Base-by-base conservation (phyloP, 108 stramenopile species). In the Discostella pseudostelligera region DNA sequence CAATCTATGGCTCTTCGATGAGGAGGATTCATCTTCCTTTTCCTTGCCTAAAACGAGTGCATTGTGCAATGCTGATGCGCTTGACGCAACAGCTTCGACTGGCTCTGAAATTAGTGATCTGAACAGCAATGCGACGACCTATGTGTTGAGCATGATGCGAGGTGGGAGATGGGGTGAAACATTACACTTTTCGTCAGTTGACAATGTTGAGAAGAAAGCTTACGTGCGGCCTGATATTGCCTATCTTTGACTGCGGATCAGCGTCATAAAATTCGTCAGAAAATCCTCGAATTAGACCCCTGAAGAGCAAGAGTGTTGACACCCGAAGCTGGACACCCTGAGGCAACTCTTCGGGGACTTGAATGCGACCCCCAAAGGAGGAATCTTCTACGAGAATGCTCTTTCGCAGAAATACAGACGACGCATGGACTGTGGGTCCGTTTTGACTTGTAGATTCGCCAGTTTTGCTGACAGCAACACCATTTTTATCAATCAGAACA, bases 51-150 rank as follows among this genome's bases (percentile, higher is more conserved):
- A 57, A 37, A 78, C 48, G 9, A 93, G 68, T 9, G 86, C 87
- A 58, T 90, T 84, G 39, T 72, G 65, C 14, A 93, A 69, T 17
- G 92, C 86, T 50, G 79, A 76, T 59, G 86, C 79, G n/a, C 84
- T 80, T 21, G 87, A 75, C 53, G 39, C 59, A 16, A 88, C 88
- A 9, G 84, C 72, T 59, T 79, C 51, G 9, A 56, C 19, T 5
- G 87, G 85, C 8, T 74, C 39, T 20, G 87, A 88, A n/a, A 85
- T 84, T 13, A 93, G 82, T 6, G 88, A 93, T 16, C 92, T 79
- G 56, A 93, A 93, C 8, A 93, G 59, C 14, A 93, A 72, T 17
- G 84, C 83, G 17, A 93, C 82, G n/a, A 90, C 81, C 65, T 93
- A 88, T 26, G 88, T 25, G 25, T 4, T 20, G 22, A 48, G 19